These are phyloP conservation scores for Colletotrichum sp. DNA, from an alignment of 2,329 filamentous ascomycete species.

Conservation along the genomic window DNA sequence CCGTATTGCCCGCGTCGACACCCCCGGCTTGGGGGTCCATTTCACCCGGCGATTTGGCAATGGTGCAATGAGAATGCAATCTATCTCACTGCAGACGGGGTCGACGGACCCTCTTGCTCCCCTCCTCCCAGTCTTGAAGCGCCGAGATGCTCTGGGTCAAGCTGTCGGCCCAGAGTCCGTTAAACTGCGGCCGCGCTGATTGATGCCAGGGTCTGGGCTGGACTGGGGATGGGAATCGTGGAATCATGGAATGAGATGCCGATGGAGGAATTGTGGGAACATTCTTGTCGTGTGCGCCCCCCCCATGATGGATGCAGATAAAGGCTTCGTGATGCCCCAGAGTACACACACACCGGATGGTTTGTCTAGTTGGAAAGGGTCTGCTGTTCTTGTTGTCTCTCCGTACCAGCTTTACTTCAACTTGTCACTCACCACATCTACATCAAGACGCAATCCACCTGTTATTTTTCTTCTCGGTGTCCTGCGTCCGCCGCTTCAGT, in stretches of 20 bases:
- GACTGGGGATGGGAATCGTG: background rate
- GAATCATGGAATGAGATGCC: constrained; percentile 1
- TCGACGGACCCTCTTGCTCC: background rate
- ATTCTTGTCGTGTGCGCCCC: background rate
- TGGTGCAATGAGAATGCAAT: constrained; percentile 6
- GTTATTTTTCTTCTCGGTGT: background rate
- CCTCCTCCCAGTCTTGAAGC: background rate
- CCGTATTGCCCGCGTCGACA: background rate
- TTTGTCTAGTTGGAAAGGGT: background rate
- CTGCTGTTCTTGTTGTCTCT: background rate
- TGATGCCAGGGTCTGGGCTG: background rate
- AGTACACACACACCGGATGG: background rate
- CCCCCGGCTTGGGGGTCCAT: background rate
- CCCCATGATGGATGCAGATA: background rate
- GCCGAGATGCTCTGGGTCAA: background rate
- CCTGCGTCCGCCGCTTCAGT: background rate
- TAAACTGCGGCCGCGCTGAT: background rate
- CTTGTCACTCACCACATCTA: background rate
- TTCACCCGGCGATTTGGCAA: background rate
- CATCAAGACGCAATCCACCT: background rate
- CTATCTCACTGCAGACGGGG: constrained; percentile 4
- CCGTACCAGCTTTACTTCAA: background rate
- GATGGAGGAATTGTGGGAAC: constrained; percentile 6
- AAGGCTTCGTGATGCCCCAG: constrained; percentile 20
- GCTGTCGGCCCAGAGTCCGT: constrained; percentile 2